Evolutionary conservation across 75 land plant species (phyloP), one percentile per base, ranked within the genome.

Genomic region (Cupressus sempervirens): DNA sequence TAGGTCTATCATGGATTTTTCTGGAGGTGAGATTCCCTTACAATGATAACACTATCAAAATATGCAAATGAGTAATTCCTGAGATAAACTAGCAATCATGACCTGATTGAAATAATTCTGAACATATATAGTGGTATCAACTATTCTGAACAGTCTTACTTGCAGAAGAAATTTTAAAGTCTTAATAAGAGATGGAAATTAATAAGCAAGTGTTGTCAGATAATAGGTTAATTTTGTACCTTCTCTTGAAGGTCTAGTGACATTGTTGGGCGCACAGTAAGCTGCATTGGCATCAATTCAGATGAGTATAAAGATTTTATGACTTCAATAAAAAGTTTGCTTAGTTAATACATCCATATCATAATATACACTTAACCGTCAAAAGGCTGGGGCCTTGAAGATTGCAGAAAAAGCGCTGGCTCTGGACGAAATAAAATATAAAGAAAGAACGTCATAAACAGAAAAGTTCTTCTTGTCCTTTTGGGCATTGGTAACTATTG

Each of bases 271-370:
- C 14, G 83, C 83, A 81, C 52, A 81, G 83, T 58, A 81, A 81
- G 58, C 83, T 81, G 58, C 35, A 52, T n/a, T 81, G 83, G 41
- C 80, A 77, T 77, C 43, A 77, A 77, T 77, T 26, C 80, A 40
- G n/a, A 41, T 1, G 43, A 76, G 6, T 41, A 45, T 41, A 35
- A 76, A 40, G 20, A 77, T 23, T 77, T 77, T 2, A 77, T 40
- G 76, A 20, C 40, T 3, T 16, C 36, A 75, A 75, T 56, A 56
- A 35, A 18, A 75, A 35, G 15, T 15, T 35, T 20, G 26, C 23
- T 12, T 41, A 77, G 9, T 40, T 6, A 43, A 8, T 23, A 40
- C 14, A 77, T 77, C 29, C 80, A 77, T n/a, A n/a, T n/a, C n/a
- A 77, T 2, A 41, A 77, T 34, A 29, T 18, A 56, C 5, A 56